Percentiles rank a stretch among this genome's conserved stretches.
phyloP scores from a whole-genome alignment of 352 stramenopile species.

The Globisporangium splendens region DNA sequence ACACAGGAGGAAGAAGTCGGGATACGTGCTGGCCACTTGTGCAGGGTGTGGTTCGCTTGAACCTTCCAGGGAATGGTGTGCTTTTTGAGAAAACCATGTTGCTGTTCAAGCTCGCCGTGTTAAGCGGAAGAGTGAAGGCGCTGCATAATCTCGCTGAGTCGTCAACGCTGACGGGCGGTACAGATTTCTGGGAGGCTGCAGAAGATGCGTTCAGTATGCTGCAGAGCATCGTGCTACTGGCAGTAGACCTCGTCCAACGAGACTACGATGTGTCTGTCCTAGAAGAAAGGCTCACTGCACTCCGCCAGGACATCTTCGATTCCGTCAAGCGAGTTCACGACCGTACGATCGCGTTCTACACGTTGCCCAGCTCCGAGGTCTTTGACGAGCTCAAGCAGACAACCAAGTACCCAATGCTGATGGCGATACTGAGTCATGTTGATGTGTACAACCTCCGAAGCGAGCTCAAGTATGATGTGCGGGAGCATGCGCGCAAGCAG shows the following conservation, averaged over 20 bases:
- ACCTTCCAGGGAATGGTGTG: slow-evolving; percentile 25
- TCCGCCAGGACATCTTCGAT: slow-evolving; percentile 1
- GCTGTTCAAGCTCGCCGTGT: slow-evolving; percentile 21
- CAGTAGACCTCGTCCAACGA: slow-evolving; percentile 1
- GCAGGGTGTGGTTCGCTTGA: slow-evolving; percentile 23
- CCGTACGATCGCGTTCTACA: neutral
- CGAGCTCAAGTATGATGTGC: neutral
- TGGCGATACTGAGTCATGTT: no score
- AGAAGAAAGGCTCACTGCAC: neutral
- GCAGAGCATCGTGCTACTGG: slow-evolving; percentile 1
- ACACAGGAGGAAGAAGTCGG: slow-evolving; percentile 36
- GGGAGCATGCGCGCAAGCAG: neutral
- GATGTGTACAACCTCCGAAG: slow-evolving; percentile 1
- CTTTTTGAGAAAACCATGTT: slow-evolving; percentile 39
- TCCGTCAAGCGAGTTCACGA: neutral
- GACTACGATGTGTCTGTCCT: slow-evolving; percentile 4
- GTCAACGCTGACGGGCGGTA: no score
- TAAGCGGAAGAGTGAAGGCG: neutral
- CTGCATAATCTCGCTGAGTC: neutral
- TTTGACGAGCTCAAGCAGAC: neutral
- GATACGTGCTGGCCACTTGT: slow-evolving; percentile 62
- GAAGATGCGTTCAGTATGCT: slow-evolving; percentile 22
- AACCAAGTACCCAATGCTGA: neutral
- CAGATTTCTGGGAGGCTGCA: slow-evolving; percentile 3
- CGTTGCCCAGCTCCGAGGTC: neutral